phyloP scores from a whole-genome alignment of 2,329 filamentous ascomycete genomes.

The Colletotrichum sp. region DNA sequence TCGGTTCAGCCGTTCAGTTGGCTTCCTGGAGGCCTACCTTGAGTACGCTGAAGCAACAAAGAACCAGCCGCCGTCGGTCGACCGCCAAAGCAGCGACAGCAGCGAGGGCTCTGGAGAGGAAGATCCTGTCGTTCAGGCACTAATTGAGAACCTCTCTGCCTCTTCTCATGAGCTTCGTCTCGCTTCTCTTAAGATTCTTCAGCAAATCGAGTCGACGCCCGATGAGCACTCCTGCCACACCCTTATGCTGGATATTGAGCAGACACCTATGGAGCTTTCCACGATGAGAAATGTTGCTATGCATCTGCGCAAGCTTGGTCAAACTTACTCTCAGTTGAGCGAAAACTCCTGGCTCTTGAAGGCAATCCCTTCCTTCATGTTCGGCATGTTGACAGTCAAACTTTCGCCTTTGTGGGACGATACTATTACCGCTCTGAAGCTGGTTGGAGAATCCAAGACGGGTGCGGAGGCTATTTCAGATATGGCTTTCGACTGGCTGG shows the following conservation, averaged over 20 bases:
- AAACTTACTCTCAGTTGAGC: conserved; percentile 64
- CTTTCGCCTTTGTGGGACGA: conserved; percentile 90
- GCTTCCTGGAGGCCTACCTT: conserved; percentile 69
- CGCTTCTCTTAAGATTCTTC: conserved; percentile 74
- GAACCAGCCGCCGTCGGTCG: background rate
- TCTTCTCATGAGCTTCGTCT: conserved; percentile 78
- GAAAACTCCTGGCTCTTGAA: conserved; percentile 69
- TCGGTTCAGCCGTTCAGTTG: conserved; percentile 67
- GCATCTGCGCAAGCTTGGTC: conserved; percentile 79
- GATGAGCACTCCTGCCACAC: conserved; percentile 58
- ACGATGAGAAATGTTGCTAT: conserved; percentile 81
- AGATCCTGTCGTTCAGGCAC: conserved; percentile 64
- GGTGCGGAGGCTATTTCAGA: conserved; percentile 77
- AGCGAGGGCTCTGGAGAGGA: conserved; percentile 49
- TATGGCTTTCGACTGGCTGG: conserved; percentile 81
- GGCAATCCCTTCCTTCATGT: conserved; percentile 82
- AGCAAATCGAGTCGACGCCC: conserved; percentile 58
- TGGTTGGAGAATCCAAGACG: conserved; percentile 71
- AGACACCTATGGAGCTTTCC: conserved; percentile 77
- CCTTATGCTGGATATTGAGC: conserved; percentile 79
- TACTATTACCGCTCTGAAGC: conserved; percentile 74
- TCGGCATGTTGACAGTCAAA: conserved; percentile 87
- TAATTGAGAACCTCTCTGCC: conserved; percentile 77
- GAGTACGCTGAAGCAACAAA: conserved; percentile 53
- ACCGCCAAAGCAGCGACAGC: conserved; percentile 37